These are phyloP conservation scores for Daldinia decipiens DNA, from an alignment of 495 filamentous ascomycete genomes.

Conservation along the genomic window DNA sequence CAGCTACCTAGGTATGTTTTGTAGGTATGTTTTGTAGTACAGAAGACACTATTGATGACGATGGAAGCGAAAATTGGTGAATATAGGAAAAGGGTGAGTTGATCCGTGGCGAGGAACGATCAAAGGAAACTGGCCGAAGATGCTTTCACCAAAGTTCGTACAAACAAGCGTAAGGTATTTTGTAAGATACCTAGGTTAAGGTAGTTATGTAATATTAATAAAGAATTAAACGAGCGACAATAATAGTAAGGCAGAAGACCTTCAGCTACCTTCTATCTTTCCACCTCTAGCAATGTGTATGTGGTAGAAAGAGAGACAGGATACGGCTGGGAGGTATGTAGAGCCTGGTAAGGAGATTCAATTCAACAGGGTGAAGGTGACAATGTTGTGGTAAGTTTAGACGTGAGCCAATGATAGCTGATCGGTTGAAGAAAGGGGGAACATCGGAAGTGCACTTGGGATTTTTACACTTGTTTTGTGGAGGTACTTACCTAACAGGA, in stretches of 20 bases:
- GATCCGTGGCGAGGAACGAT: conserved; percentile 4
- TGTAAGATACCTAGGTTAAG: no score
- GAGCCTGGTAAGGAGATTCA: background rate
- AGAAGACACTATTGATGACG: conserved; percentile 12
- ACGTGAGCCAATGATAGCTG: conserved; percentile 13
- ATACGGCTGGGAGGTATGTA: conserved; percentile 14
- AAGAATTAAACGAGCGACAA: conserved; percentile 28
- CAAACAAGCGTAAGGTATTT: background rate
- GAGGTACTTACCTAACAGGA: conserved; percentile 18
- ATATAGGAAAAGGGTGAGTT: background rate
- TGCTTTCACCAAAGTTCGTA: conserved; percentile 6
- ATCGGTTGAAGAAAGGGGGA: conserved; percentile 13
- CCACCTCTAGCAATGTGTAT: conserved; percentile 18
- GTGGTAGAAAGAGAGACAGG: conserved; percentile 5
- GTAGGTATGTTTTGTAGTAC: background rate
- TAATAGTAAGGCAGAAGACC: conserved; percentile 5
- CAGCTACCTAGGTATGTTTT: no score
- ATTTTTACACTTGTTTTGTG: conserved; percentile 8
- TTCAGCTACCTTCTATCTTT: conserved; percentile 11
- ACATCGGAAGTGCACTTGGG: conserved; percentile 27
- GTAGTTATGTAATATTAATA: conserved; percentile 3
- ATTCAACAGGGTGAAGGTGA: conserved; percentile 6
- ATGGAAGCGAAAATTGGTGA: background rate
- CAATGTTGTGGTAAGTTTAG: conserved; percentile 21
- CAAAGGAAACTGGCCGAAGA: conserved; percentile 7